Percentiles rank a stretch among this genome's conserved stretches.
Evolutionary conservation across 345 rosid genomes (phyloP).

Genomic region (Salix arbutifolia): DNA sequence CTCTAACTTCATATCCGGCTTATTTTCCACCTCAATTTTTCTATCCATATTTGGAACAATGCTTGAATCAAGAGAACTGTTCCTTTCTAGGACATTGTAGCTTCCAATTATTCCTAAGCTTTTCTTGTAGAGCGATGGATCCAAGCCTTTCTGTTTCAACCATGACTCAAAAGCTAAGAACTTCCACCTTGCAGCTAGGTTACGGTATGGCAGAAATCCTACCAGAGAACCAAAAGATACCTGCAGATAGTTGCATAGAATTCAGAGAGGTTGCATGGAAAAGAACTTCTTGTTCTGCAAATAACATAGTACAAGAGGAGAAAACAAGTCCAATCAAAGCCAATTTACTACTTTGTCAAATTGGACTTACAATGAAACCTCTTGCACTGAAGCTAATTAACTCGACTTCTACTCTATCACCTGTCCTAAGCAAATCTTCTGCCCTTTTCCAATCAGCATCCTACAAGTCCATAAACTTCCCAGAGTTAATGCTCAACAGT

Average conservation of each 20-base stretch:
- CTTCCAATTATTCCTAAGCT: constrained; percentile 64
- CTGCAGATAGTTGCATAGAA: constrained; percentile 34
- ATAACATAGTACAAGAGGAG: not conserved
- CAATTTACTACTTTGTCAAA: not conserved
- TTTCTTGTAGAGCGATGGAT: constrained; percentile 68
- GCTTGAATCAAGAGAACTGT: constrained; percentile 31
- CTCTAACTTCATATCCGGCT: constrained; percentile 69
- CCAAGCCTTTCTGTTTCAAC: constrained; percentile 82
- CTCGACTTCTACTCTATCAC: constrained; percentile 67
- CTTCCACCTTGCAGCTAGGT: constrained; percentile 75
- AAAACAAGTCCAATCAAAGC: not conserved
- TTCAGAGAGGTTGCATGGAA: constrained; percentile 3
- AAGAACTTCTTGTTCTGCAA: constrained; percentile 12
- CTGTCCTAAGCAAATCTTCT: constrained; percentile 52
- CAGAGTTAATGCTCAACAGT: constrained; percentile 18
- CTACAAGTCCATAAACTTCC: constrained; percentile 33
- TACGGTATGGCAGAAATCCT: constrained; percentile 83
- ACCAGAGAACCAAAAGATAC: constrained; percentile 80
- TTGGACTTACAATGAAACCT: constrained; percentile 76
- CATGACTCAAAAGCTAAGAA: constrained; percentile 92
- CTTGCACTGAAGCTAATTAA: constrained; percentile 66
- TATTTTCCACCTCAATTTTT: constrained; percentile 38
- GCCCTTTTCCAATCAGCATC: constrained; percentile 76
- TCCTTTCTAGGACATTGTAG: constrained; percentile 38
- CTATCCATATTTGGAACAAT: constrained; percentile 31